A percentile compares a stretch with the other conserved stretches of the same genome.
phyloP scores from a whole-genome alignment of 495 filamentous ascomycete genomes.

The Xylaria bambusicola region DNA sequence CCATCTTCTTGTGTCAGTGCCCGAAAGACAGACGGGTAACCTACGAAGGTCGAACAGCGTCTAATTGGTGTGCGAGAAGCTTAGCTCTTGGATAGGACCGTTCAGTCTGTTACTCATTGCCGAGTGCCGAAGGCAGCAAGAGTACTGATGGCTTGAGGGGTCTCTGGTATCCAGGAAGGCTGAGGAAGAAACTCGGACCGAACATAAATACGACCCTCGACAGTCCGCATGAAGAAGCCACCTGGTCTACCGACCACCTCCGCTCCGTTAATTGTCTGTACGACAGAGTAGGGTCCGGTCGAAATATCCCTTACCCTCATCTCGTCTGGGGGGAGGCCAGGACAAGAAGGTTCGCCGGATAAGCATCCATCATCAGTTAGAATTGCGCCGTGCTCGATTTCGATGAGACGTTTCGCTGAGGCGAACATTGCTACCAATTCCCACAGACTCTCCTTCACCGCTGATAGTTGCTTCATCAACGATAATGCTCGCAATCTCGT shows the following conservation, averaged over 20 bases:
- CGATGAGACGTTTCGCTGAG: conserved; percentile 21
- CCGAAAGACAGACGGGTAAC: no score
- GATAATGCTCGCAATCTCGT: conserved; percentile 47
- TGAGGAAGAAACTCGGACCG: conserved; percentile 23
- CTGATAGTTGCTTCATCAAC: conserved; percentile 38
- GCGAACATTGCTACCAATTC: conserved; percentile 39
- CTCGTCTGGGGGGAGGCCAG: conserved; percentile 27
- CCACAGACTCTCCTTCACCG: conserved; percentile 42
- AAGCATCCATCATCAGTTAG: conserved; percentile 17
- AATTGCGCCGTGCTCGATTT: conserved; percentile 26
- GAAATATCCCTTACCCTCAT: conserved; percentile 25
- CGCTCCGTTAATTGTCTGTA: conserved; percentile 10
- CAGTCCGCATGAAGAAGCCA: conserved; percentile 25
- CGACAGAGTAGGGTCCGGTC: conserved; percentile 5
- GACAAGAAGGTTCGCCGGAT: conserved; percentile 14
- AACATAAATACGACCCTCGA: conserved; percentile 24
- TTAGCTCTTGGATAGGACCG: no score
- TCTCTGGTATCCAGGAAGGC: conserved; percentile 7
- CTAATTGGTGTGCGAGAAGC: no score
- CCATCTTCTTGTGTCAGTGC: no score
- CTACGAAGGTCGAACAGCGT: no score
- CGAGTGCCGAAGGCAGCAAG: no score
- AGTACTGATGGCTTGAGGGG: no score
- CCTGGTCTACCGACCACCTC: conserved; percentile 19
- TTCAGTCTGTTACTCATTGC: no score